Evolutionary conservation across 2,329 filamentous ascomycete species (phyloP), one percentile per base, ranked within the genome.

Genomic region (Fusarium clavum): DNA sequence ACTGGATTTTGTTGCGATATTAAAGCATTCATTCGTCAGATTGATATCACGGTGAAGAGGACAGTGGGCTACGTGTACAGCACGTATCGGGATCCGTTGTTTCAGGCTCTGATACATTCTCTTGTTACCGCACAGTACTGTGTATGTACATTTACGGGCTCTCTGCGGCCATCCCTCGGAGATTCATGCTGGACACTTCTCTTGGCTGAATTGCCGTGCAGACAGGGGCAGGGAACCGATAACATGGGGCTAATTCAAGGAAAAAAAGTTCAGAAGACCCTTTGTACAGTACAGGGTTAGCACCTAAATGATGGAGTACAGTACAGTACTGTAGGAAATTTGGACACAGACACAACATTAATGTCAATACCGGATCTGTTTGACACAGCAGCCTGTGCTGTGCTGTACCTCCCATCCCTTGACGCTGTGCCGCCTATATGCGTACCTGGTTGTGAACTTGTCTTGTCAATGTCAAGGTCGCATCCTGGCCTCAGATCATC

Each of bases 401-500:
- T 38, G 34, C 9, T 38, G 34, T 22, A 47, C 32, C 40, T 60
- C 40, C 22, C 38, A 53, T 54, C 43, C 34, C 34, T 63, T 41
- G 44, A 63, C 20, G 43, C 45, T 70, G 67, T 70, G 45, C 63
- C 49, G 25, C 49, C 25, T 22, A 14, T 14, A n/a, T 22, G 32
- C 34, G 24, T 41, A 20, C 49, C 51, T 62, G 55, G 25, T 38
- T 49, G 59, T 53, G 45, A 40, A 34, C 34, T 38, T 38, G 34
- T 22, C 41, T 47, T 57, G 43, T 57, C 27, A 62, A 32, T 63
- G 49, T 68, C 62, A 64, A 68, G 62, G 62, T 49, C 67, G 43
- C 57, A 70, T 70, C 67, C 63, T 68, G 46, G 67, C 58, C 59
- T 71, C 67, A 57, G 67, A 71, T 70, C 67, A 67, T 66, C 46